Evolutionary conservation across 495 filamentous ascomycete genomes (phyloP), one percentile per base, ranked within the genome.

Genomic region (Eremomyces bilateralis): DNA sequence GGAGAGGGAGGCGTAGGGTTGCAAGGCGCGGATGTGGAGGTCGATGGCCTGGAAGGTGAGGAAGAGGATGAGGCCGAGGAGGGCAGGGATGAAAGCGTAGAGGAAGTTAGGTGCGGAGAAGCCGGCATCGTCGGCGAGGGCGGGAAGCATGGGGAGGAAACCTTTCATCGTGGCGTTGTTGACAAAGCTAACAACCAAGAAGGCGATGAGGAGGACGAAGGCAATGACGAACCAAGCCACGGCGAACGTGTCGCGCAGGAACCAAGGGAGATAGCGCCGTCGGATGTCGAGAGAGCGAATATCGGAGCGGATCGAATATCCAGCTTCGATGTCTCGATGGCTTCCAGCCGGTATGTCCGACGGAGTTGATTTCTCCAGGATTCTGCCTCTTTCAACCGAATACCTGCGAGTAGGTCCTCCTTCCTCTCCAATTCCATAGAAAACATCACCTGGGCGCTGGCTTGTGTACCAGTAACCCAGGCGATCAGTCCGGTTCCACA

Each of bases 91-190:
- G 50, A 93, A 88, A 50, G 70, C 73, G 60, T 80, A 92, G 33
- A 90, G 54, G 58, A 93, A 92, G 53, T 90, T 76, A 31, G 82
- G 78, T 1, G 79, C 56, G 3, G 80, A 88, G 49, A 84, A 93
- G 21, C 74, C 80, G 21, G 56, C 58, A 0, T 54, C 4, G 10
- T 62, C 64, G 4, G 79, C 72, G 1, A 62, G 58, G 0, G 76
- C 67, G 3, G 58, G 55, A 1, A 91, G 53, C 16, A 57, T 53
- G 10, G 83, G 81, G 11, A 61, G 53, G 54, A 90, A 93, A 18
- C 81, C 83, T 8, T 57, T 50, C 18, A 59, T 47, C 29, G 80
- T 57, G 4, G 67, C 72, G 27, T 68, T 63, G 31, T 74, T 65
- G 39, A 85, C 61, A 48, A 85, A 92, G 36, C 39, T 43, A 70